Evolutionary conservation across 2,329 filamentous ascomycete species (phyloP).

Genomic region (Mycosphaerella sp.): DNA sequence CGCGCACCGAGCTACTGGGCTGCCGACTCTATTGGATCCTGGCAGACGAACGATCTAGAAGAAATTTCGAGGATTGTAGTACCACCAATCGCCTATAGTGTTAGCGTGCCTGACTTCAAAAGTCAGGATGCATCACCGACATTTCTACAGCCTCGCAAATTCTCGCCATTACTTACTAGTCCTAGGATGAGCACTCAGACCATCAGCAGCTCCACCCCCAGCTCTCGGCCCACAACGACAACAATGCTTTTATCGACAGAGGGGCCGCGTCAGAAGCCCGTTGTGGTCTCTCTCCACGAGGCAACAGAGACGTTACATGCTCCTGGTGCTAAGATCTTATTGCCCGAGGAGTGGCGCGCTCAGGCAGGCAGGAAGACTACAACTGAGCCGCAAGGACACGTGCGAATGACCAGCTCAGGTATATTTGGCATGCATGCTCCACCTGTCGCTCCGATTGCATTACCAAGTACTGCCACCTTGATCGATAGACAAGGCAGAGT

Average conservation of each 20-base stretch:
- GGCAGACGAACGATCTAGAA: constrained; percentile 21
- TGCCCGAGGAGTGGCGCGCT: constrained; percentile 32
- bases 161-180: constrained; percentile 27
- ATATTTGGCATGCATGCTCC: constrained; percentile 8
- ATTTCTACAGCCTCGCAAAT: constrained; percentile 25
- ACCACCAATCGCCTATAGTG: constrained; percentile 28
- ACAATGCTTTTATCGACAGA: constrained; percentile 9
- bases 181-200: constrained; percentile 20
- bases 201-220: not conserved
- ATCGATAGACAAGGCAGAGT: constrained; percentile 20
- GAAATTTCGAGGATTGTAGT: constrained; percentile 23
- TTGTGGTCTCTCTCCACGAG: constrained; percentile 28
- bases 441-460: not conserved
- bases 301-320: constrained; percentile 25
- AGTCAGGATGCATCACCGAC: constrained; percentile 3
- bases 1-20: constrained; percentile 28
- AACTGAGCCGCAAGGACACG: constrained; percentile 19
- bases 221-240: constrained; percentile 10
- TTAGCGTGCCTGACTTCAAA: constrained; percentile 27
- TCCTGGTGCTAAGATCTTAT: constrained; percentile 26
- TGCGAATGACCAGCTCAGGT: constrained; percentile 15
- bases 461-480: constrained; percentile 9
- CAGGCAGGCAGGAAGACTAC: constrained; percentile 15
- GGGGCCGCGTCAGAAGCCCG: constrained; percentile 14
- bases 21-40: constrained; percentile 11